Evolutionary conservation across 495 filamentous ascomycete species (phyloP).

Genomic region (Hyaloscypha hepaticicola): DNA sequence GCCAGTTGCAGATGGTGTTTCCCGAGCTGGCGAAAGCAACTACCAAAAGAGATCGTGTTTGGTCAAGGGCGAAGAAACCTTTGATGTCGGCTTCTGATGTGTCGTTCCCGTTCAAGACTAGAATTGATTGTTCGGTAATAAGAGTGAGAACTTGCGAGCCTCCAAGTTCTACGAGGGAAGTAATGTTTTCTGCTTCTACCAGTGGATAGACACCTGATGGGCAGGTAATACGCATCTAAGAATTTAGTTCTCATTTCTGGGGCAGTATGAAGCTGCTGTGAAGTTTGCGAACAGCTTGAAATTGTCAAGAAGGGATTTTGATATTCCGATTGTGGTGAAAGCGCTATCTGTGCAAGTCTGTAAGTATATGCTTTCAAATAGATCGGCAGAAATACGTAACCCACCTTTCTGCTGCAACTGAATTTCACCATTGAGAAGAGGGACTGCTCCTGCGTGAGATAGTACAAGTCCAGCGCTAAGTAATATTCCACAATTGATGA

Average conservation of each 20-base stretch:
- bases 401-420: background rate
- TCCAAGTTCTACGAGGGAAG: background rate
- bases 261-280: slow-evolving; percentile 1
- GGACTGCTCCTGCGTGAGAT: background rate
- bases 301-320: background rate
- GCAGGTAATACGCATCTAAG: background rate
- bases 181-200: slow-evolving; percentile 2
- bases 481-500: background rate
- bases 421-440: background rate
- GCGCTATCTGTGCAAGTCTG: background rate
- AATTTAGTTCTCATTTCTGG: background rate
- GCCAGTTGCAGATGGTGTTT: background rate
- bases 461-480: background rate
- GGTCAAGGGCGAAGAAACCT: background rate
- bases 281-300: slow-evolving; percentile 3
- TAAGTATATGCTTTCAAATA: background rate
- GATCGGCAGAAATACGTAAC: background rate
- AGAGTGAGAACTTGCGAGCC: background rate
- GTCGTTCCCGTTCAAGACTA: background rate
- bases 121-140: background rate
- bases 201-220: background rate
- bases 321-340: background rate
- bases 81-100: background rate
- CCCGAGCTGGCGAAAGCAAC: background rate
- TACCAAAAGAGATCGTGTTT: background rate